Percentiles rank a stretch among this genome's conserved stretches.
phyloP scores from a whole-genome alignment of 1,139 yeast species.

The Yamadazyma diospyri region DNA sequence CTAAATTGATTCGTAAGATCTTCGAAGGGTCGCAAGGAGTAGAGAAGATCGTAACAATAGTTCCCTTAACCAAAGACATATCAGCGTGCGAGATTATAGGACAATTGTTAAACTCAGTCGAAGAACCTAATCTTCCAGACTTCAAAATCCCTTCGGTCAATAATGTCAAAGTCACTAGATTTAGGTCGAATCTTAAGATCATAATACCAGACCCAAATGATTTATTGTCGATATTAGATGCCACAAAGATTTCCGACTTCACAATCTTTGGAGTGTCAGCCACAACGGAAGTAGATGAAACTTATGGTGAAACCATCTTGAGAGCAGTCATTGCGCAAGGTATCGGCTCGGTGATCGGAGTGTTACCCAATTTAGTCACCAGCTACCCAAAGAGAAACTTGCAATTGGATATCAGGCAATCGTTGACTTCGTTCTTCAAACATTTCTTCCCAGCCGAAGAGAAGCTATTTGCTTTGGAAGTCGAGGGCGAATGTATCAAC shows the following conservation, averaged over 20 bases:
- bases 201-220: slow-evolving; percentile 70
- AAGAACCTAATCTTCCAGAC: slow-evolving; percentile 22
- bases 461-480: slow-evolving; percentile 69
- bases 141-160: slow-evolving; percentile 46
- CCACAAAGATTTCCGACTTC: slow-evolving; percentile 85
- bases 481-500: slow-evolving; percentile 62
- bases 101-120: slow-evolving; percentile 40
- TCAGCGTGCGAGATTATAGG: slow-evolving; percentile 56
- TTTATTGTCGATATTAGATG: slow-evolving; percentile 71
- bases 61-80: slow-evolving; percentile 76
- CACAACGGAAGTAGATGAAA: slow-evolving; percentile 70
- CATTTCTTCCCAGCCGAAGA: slow-evolving; percentile 92
- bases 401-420: slow-evolving; percentile 74
- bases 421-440: slow-evolving; percentile 74
- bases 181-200: slow-evolving; percentile 71
- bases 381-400: slow-evolving; percentile 72
- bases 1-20: slow-evolving; percentile 51
- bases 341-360: slow-evolving; percentile 77
- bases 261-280: slow-evolving; percentile 87
- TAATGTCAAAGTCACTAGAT: slow-evolving; percentile 53
- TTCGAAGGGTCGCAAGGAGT: slow-evolving; percentile 81
- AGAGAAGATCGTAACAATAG: slow-evolving; percentile 76
- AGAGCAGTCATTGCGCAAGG: slow-evolving; percentile 92
- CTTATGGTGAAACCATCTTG: slow-evolving; percentile 82
- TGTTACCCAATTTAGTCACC: slow-evolving; percentile 67